phyloP scores from a whole-genome alignment of 2,329 filamentous ascomycete species.

The Exophiala lecanii-corni region DNA sequence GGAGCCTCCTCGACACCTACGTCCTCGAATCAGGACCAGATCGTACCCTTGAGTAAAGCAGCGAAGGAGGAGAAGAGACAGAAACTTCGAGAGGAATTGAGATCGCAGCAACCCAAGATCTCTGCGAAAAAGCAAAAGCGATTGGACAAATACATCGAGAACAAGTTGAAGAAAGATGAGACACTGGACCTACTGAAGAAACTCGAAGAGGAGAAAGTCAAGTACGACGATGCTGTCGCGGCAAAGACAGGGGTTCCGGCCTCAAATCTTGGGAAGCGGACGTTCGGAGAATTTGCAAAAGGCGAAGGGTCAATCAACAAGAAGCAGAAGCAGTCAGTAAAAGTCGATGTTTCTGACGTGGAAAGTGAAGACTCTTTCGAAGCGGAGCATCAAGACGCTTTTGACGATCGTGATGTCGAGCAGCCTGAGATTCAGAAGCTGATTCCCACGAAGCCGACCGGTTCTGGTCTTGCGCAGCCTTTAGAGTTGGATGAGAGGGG shows the following conservation, averaged over 20 bases:
- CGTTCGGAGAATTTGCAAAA: slow-evolving; percentile 57
- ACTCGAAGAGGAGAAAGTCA: slow-evolving; percentile 69
- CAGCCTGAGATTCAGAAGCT: background rate
- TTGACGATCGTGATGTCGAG: slow-evolving; percentile 37
- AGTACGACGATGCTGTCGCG: slow-evolving; percentile 68
- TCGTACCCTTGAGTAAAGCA: slow-evolving; percentile 36
- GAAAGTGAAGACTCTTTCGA: slow-evolving; percentile 28
- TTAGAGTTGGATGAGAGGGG: slow-evolving; percentile 75
- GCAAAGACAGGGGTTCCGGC: slow-evolving; percentile 50
- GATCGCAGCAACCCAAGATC: slow-evolving; percentile 51
- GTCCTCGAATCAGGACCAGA: slow-evolving; percentile 16
- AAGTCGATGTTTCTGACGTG: slow-evolving; percentile 14
- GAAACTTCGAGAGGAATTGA: slow-evolving; percentile 51
- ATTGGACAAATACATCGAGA: slow-evolving; percentile 71
- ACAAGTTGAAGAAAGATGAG: slow-evolving; percentile 90
- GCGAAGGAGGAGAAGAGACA: slow-evolving; percentile 52
- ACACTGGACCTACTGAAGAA: slow-evolving; percentile 79
- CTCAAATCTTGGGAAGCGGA: slow-evolving; percentile 65
- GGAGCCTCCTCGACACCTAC: slow-evolving; percentile 8
- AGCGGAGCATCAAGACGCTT: slow-evolving; percentile 30
- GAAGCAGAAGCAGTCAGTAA: background rate
- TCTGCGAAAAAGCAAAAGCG: slow-evolving; percentile 64
- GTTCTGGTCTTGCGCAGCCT: slow-evolving; percentile 81
- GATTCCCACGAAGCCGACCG: slow-evolving; percentile 33
- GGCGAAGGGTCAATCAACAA: background rate